Evolutionary conservation across 768 basidiomycete genomes (phyloP), one percentile per base, ranked within the genome.

Genomic region (Lactifluus rugatus): DNA sequence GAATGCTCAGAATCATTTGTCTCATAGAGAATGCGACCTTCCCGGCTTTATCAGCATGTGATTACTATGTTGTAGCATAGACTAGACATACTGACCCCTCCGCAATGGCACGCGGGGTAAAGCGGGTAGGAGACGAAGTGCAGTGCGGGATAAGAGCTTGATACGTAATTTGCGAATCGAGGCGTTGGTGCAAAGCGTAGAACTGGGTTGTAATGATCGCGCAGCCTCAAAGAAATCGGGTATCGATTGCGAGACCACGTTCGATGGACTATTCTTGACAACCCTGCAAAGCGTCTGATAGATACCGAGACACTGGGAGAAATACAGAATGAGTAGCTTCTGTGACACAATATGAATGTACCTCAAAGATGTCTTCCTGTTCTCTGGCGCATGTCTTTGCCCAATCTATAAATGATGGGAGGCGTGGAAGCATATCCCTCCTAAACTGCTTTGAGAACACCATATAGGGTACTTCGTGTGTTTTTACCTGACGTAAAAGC

Each of bases 281-380:
- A 89, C 77, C 66, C 89, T 84, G 60, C 84, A 87, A 2, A 90
- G 64, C 9, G 85, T 81, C 66, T 84, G 81, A 48, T 92, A 71
- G 37, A 81, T 64, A 10, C 87, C 91, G 13, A 90, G 80, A 16
- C 75, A 73, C 90, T 93, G 61, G 21, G 47, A 21, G 60, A 41
- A 19, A n/a, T 21, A 28, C 25, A 17, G 14, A 37, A 36, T 57
- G 21, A 51, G 57, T 58, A 32, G 53, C 17, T 21, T 19, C 34
- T 26, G 47, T 23, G 21, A 23, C 7, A 50, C 48, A 10, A 23
- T 41, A 57, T 44, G 5, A 51, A 52, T 31, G 25, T 58, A 54
- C 50, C 61, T 64, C 37, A 44, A 64, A 64, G n/a, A 64, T 39
- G 14, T 58, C 53, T 11, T 46, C 42, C 21, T 53, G 52, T 17